Base-by-base conservation (phyloP, 2,329 filamentous ascomycete genomes). In the Stagonosporopsis cucurbitacearum region DNA sequence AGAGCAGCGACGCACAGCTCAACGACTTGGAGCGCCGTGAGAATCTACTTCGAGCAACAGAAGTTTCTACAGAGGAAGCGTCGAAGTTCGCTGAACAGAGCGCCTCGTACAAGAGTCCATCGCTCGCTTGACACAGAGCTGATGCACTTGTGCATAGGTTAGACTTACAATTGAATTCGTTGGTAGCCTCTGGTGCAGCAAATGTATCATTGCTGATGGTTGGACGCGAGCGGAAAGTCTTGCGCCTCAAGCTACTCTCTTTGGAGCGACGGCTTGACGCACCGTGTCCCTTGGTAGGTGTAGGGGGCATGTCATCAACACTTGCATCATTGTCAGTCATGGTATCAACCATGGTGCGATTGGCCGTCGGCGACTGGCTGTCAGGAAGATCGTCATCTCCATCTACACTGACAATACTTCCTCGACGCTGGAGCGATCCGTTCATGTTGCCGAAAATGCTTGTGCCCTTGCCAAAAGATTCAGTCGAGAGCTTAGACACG, bases 281-380 rank as follows among this genome's bases (percentile, higher is more conserved):
- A 75, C 78, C 67, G 33, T 73, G 75, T 63, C 86, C 86, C 75
- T 96, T 98, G 0, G 95, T 98, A 0, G 95, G 95, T 1, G 95
- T 99, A 1, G 94, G 93, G n/a, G 94, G 93, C 54, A 94, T 81
- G 45, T 96, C 92, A 35, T 93, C 91, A 17, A 78, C 80, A 49
- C 82, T 81, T 5, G 78, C 70, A 64, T 88, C 85, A 62, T 81
- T 83, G 54, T 87, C 85, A 28, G 79, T 72, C 53, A 75, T 74
- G 46, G 73, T 73, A 15, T 53, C 50, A 22, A 46, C 73, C 53
- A 75, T 74, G 48, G 73, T 74, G 23, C 80, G 76, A 37, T 78
- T 80, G n/a, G 77, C 80, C 13, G 80, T 81, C 66, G 88, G 79
- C 44, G 85, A 84, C 62, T 83, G 80, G 62, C 84, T 82, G 32